Evolutionary conservation across 164 flowering plant genomes (phyloP), one percentile per base, ranked within the genome.

Genomic region (Brasenia schreberi): DNA sequence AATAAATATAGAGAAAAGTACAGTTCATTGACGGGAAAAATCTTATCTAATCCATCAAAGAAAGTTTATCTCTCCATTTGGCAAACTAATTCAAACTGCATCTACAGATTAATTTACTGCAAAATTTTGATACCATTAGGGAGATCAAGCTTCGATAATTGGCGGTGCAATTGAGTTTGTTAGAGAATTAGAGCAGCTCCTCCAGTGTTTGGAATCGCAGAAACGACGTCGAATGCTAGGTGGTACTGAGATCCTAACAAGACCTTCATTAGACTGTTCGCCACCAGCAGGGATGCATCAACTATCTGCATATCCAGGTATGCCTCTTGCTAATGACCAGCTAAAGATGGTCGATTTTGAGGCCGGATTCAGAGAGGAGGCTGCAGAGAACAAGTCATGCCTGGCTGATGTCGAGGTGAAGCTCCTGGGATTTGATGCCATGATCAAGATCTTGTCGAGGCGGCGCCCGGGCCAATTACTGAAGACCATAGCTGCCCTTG

Each of bases 121-220:
- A 23, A 23, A 23, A 0, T 23, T 23, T 23, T 23, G 1, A 23
- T 23, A 23, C 6, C 7, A 45, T 45, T 45, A 93, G 98, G 98
- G 97, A 63, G 98, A 93, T 76, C 98, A 94, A 82, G 98, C 98
- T 9, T 94, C 98, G 0, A 91, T 94, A 10, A 91, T 94, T 5
- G 98, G 97, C 1, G 98, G 98, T 70, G 96, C 98, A 0, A 94
- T 94, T 9, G 97, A 94, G 77, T 94, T 94, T 69, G 96, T 94
- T 69, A 83, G 95, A 59, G 98, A 94, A 67, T 65, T 94, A 59
- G 98, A 94, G 77, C 97, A 94, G 67, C 89, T 93, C 0, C 87
- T 93, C 17, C 96, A 93, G 60, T 93, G 97, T 72, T 73, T 93
- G 59, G 98, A 93, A 67, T 90, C 98, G 0, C 97, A 93, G 70